Evolutionary conservation across 2,329 filamentous ascomycete species (phyloP).

Genomic region (Cercospora nicotianae): DNA sequence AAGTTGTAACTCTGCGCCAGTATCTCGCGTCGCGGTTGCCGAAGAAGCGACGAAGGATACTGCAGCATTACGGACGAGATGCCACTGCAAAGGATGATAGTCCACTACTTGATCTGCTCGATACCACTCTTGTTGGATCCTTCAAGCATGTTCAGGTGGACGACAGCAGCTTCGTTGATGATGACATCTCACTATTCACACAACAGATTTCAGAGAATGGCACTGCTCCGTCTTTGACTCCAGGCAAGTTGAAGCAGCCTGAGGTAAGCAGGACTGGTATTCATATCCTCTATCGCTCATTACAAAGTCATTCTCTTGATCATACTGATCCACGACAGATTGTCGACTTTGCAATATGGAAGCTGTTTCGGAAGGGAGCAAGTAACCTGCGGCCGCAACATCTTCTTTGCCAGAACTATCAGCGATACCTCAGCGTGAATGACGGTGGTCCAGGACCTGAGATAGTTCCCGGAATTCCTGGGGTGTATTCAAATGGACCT

Average conservation of each 20-base stretch:
- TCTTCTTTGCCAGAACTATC: conserved; percentile 80
- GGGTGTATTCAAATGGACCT: conserved; percentile 61
- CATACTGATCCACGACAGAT: conserved; percentile 40
- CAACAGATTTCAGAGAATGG: conserved; percentile 44
- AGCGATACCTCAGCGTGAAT: conserved; percentile 48
- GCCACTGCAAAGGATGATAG: conserved; percentile 5
- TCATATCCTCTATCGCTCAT: conserved; percentile 48
- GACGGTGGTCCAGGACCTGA: conserved; percentile 36
- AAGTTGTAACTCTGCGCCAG: conserved; percentile 32
- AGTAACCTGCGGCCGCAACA: conserved; percentile 62
- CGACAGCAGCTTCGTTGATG: conserved; percentile 34
- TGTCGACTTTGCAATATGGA: conserved; percentile 63
- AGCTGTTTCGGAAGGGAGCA: conserved; percentile 64
- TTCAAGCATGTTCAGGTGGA: conserved; percentile 37
- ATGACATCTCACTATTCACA: conserved; percentile 48
- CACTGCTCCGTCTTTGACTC: conserved; percentile 24
- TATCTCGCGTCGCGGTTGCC: conserved; percentile 33
- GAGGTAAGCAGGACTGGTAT: conserved; percentile 42
- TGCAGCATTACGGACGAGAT: conserved; percentile 31
- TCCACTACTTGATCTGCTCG: conserved; percentile 61
- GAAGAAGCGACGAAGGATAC: conserved; percentile 29
- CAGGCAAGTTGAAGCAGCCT: conserved; percentile 39
- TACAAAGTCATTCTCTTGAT: conserved; percentile 39
- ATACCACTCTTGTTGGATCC: conserved; percentile 67
- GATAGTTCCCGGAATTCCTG: conserved; percentile 58